Evolutionary conservation across 2,329 filamentous ascomycete species (phyloP).

Genomic region (Venturia pyrina): DNA sequence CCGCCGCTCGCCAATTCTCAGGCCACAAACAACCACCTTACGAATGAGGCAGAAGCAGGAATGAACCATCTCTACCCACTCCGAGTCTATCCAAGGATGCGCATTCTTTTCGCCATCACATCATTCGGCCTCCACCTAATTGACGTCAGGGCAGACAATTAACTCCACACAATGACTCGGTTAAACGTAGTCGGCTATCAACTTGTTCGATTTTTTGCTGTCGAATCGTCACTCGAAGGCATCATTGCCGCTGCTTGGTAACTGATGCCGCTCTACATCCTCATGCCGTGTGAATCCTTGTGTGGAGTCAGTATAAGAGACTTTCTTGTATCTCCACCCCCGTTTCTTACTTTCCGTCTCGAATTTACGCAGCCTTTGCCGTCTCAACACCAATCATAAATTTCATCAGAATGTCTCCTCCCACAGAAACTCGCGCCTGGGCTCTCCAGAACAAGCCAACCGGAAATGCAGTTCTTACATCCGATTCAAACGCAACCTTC

Average conservation of each 20-base stretch:
- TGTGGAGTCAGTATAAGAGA: not conserved
- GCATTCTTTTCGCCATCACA: too few relatives aligned
- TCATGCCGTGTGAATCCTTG: not conserved
- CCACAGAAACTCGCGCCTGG: conserved; percentile 26
- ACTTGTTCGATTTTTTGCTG: not conserved
- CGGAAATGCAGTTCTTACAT: conserved; percentile 23
- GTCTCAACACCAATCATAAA: not conserved
- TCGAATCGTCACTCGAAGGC: not conserved
- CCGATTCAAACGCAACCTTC: conserved; percentile 30
- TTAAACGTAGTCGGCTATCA: not conserved
- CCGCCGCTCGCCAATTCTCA: too few relatives aligned
- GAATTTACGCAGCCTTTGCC: not conserved
- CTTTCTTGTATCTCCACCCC: not conserved
- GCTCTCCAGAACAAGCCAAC: conserved; percentile 32
- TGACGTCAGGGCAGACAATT: not conserved
- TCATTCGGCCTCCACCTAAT: not conserved
- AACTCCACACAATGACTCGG: not conserved
- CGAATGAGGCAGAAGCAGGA: too few relatives aligned
- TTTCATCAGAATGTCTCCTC: conserved; percentile 7
- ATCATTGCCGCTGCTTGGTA: not conserved
- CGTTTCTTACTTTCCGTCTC: not conserved
- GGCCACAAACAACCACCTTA: too few relatives aligned
- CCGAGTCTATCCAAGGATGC: too few relatives aligned
- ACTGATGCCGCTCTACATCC: not conserved
- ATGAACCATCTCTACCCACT: too few relatives aligned